A percentile compares a stretch with the other conserved stretches of the same genome.
Conservation (phyloP, 202 grass and related monocot genomes). For the Schoenoplectus triqueter region DNA sequence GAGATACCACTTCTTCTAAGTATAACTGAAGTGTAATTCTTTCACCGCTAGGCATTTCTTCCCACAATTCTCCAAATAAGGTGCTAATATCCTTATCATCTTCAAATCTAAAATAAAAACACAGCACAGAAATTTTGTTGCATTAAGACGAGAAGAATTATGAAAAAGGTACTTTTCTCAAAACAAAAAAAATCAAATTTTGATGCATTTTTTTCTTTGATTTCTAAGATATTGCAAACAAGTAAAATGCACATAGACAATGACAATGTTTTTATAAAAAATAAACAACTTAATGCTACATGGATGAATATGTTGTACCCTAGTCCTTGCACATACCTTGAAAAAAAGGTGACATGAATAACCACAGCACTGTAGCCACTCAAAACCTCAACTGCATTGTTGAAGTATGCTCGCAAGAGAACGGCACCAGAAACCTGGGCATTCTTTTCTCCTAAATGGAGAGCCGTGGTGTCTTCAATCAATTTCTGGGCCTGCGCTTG, state of each 20-base stretch:
- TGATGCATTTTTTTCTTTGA: not conserved
- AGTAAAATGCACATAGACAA: constrained; percentile 1
- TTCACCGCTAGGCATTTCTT: constrained; percentile 90
- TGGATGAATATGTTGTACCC: constrained; percentile 25
- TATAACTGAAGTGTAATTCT: constrained; percentile 91
- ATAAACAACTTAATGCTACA: constrained; percentile 36
- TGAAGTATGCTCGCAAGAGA: constrained; percentile 88
- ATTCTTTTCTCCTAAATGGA: constrained; percentile 88
- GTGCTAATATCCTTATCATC: constrained; percentile 90
- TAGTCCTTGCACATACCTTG: constrained; percentile 63
- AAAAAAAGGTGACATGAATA: constrained; percentile 88
- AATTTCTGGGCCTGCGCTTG: constrained; percentile 78
- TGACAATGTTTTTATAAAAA: constrained; percentile 8
- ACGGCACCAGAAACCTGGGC: constrained; percentile 82
- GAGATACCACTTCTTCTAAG: constrained; percentile 69
- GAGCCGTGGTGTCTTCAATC: constrained; percentile 82
- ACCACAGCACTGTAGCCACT: constrained; percentile 74
- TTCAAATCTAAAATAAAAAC: constrained; percentile 67
- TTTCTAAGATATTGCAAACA: constrained; percentile 28
- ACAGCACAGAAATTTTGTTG: constrained; percentile 28
- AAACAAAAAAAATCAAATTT: not conserved
- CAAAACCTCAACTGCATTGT: constrained; percentile 73
- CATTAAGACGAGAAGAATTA: not conserved
- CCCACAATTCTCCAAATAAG: constrained; percentile 92
- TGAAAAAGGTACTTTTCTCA: not conserved